Conservation (phyloP, 352 stramenopile genomes). For the Pythium brassicae region DNA sequence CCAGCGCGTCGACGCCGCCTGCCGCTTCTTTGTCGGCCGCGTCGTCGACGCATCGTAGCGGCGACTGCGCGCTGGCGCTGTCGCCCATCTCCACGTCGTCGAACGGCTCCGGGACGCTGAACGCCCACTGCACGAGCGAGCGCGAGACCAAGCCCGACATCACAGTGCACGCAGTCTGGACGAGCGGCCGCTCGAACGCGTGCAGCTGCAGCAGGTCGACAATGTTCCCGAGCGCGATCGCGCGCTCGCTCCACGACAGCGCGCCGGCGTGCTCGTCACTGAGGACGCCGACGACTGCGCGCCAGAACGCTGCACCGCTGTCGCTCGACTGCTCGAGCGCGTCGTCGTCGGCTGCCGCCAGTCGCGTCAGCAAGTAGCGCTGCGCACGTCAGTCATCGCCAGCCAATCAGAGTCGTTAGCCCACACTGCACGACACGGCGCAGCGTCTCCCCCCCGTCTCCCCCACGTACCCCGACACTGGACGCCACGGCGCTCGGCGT, state of each 20-base stretch:
- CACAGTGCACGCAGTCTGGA: conserved; percentile 15
- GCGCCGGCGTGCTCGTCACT: background rate
- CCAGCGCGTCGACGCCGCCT: background rate
- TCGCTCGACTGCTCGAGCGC: background rate
- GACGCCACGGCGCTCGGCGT: conserved; percentile 20
- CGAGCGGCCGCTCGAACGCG: conserved; percentile 22
- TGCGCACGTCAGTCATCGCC: background rate
- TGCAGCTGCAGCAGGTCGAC: conserved; percentile 27
- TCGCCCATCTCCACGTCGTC: conserved; percentile 31
- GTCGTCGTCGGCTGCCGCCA: background rate
- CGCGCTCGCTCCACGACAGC: conserved; percentile 28
- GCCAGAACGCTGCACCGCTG: conserved; percentile 6
- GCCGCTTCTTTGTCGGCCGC: background rate
- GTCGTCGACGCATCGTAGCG: background rate
- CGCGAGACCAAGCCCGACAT: conserved; percentile 22
- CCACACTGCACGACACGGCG: too few relatives aligned
- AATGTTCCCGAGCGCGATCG: conserved; percentile 28
- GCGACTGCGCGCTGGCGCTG: conserved; percentile 9
- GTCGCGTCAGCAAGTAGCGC: conserved; percentile 6
- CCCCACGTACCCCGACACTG: conserved; percentile 11
- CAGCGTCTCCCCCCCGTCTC: background rate
- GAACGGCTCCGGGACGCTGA: conserved; percentile 16
- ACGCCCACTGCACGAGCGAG: conserved; percentile 33
- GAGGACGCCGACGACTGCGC: conserved; percentile 14
- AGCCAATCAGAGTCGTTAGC: too few relatives aligned